Evolutionary conservation across 345 rosid species (phyloP).

Genomic region (Citrus medica): DNA sequence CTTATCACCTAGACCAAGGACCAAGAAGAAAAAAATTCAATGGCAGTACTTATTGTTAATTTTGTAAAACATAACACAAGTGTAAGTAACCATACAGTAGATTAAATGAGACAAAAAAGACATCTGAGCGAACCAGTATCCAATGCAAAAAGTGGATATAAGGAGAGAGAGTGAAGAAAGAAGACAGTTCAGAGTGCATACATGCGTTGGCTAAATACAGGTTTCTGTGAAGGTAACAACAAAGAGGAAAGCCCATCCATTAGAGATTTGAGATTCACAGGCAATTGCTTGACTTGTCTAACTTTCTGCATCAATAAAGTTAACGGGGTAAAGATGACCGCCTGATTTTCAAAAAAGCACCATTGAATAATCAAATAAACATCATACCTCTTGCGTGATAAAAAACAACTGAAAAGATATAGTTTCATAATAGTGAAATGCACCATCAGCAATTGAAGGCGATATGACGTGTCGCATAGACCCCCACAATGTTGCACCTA

Average conservation of each 20-base stretch:
- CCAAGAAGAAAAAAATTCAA: not conserved
- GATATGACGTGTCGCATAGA: slow-evolving; percentile 89
- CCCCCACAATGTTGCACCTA: slow-evolving; percentile 96
- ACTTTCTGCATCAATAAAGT: slow-evolving; percentile 59
- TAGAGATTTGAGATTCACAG: slow-evolving; percentile 77
- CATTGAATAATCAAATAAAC: slow-evolving; percentile 4
- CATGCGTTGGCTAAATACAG: slow-evolving; percentile 68
- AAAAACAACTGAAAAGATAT: slow-evolving; percentile 91
- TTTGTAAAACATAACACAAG: not conserved
- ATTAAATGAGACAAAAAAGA: not conserved
- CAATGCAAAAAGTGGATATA: not conserved
- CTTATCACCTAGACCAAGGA: not conserved
- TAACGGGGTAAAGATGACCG: slow-evolving; percentile 17
- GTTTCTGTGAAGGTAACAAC: slow-evolving; percentile 78
- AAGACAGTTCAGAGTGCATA: slow-evolving; percentile 37
- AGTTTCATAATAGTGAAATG: slow-evolving; percentile 94
- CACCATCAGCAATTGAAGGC: slow-evolving; percentile 95
- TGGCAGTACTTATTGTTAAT: not conserved
- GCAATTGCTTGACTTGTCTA: slow-evolving; percentile 57
- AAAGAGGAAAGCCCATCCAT: slow-evolving; percentile 86
- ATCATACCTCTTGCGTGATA: slow-evolving; percentile 85
- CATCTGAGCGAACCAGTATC: not conserved
- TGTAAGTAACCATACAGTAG: not conserved
- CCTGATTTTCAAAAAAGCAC: slow-evolving; percentile 14
- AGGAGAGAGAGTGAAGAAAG: not conserved